Base-by-base conservation (phyloP, 139 green algal species). In the Diplosphaera chodatii region DNA sequence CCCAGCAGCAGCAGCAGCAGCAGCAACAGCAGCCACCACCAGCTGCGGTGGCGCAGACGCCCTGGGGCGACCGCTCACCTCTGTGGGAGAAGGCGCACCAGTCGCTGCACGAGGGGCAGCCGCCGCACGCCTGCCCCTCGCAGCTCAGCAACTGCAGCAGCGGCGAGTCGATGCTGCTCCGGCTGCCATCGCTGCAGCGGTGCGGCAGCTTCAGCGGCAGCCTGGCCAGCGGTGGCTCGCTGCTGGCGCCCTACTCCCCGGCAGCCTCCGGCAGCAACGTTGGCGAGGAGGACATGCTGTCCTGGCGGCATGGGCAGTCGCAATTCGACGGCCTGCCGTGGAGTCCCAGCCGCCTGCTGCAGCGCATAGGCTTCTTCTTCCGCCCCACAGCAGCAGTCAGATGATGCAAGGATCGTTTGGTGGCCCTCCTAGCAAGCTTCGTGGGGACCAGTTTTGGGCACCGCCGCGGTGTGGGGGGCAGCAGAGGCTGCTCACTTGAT, bases 101-200 rank as follows among this genome's bases (percentile, higher is more conserved):
- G 40, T 41, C 40, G 65, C 64, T 30, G 64, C 65, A 64, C 32
- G 22, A 63, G 32, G 6, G n/a, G 23, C 64, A 77, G 72, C 64
- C 56, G 30, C 32, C 22, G 4, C 28, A 22, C n/a, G 16, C 15
- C 40, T 66, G 34, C 56, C 56, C 27, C 40, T 68, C 66, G 37
- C 37, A 10, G 8, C 37, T 48, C 37, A 48, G 37, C 37, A 6
- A 48, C n/a, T n/a, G 8, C 37, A 48, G 8, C 6, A 6, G 8
- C 10, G 37, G 8, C 8, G 37, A 48, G 37, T 10, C n/a, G 10
- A 20, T 48, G 37, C 37, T 48, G 37, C 37, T n/a, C n/a, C n/a
- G 8, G 37, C 37, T 48, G 37, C 37, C 37, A 10, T 25, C 25
- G 48, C 48, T 25, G 48, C 16, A 10, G 10, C 22, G 16, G 48